Conservation (phyloP, 495 filamentous ascomycete species). For the Wilcoxina mikolae region DNA sequence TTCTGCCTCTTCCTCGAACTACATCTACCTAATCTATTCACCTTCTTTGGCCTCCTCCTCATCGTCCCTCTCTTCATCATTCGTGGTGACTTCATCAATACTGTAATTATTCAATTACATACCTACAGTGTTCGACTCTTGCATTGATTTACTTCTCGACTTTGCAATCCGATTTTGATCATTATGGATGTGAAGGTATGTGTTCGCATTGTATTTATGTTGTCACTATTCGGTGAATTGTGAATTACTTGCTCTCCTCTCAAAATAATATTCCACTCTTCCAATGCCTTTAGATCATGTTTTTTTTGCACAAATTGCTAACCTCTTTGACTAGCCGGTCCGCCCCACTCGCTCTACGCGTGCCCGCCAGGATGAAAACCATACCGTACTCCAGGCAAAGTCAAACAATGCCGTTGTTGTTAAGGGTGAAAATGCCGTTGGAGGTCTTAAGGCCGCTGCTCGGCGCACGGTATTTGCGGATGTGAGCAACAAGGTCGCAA, state of each 20-base stretch:
- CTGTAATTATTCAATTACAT: too few species aligned
- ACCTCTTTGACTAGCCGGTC: conserved; percentile 21
- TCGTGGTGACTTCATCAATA: too few species aligned
- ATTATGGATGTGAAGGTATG: conserved; percentile 6
- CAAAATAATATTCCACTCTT: background rate
- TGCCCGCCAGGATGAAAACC: conserved; percentile 59
- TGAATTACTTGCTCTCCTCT: too few species aligned
- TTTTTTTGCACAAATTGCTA: too few species aligned
- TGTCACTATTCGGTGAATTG: background rate
- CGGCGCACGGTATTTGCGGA: conserved; percentile 71
- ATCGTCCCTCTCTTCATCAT: too few species aligned
- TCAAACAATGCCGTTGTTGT: conserved; percentile 6
- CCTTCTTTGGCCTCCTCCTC: too few species aligned
- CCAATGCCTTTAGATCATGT: too few species aligned
- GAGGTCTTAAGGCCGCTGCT: conserved; percentile 47
- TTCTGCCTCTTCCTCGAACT: background rate
- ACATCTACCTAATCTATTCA: too few species aligned
- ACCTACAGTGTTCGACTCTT: too few species aligned
- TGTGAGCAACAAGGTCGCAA: conserved; percentile 51
- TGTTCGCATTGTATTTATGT: too few species aligned
- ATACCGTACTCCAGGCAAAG: conserved; percentile 28
- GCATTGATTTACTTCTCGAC: too few species aligned
- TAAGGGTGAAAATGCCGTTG: conserved; percentile 29
- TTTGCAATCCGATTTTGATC: background rate
- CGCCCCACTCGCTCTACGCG: conserved; percentile 47